Evolutionary conservation across 768 basidiomycete genomes (phyloP).

Genomic region (Polyporus arcularius): DNA sequence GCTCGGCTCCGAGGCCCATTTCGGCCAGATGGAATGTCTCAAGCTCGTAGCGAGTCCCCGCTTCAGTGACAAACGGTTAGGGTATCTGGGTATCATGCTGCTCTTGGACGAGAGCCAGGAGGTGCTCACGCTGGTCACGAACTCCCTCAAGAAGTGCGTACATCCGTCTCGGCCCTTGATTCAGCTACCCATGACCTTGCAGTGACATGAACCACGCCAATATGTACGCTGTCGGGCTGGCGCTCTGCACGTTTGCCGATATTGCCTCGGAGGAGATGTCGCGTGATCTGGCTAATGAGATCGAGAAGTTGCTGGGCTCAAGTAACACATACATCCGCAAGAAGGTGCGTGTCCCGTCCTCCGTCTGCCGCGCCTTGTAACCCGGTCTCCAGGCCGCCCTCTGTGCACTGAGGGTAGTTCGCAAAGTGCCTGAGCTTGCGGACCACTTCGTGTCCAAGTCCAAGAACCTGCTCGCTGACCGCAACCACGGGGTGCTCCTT

Average conservation of each 20-base stretch:
- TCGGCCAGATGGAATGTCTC: slow-evolving; percentile 97
- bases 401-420: slow-evolving; percentile 91
- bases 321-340: slow-evolving; percentile 99
- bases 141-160: slow-evolving; percentile 94
- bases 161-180: not conserved
- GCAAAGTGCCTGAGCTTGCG: slow-evolving; percentile 93
- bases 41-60: slow-evolving; percentile 94
- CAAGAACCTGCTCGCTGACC: slow-evolving; percentile 89
- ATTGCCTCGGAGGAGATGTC: slow-evolving; percentile 99
- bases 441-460: slow-evolving; percentile 90
- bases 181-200: slow-evolving; percentile 10
- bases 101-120: slow-evolving; percentile 97
- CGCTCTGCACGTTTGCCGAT: slow-evolving; percentile 97
- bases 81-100: slow-evolving; percentile 97
- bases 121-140: slow-evolving; percentile 95
- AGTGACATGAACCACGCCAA: slow-evolving; percentile 99
- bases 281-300: slow-evolving; percentile 94
- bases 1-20: slow-evolving; percentile 98
- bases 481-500: slow-evolving; percentile 95
- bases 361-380: not conserved
- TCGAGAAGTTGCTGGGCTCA: slow-evolving; percentile 95
- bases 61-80: slow-evolving; percentile 94
- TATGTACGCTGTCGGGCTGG: slow-evolving; percentile 97
- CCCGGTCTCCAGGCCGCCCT: slow-evolving; percentile 72
- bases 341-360: slow-evolving; percentile 60